A percentile compares a stretch with the other conserved stretches of the same genome.
These are phyloP conservation scores for Berkeleyomyces basicola DNA, from an alignment of 2,329 filamentous ascomycete genomes.

Conservation along the genomic window DNA sequence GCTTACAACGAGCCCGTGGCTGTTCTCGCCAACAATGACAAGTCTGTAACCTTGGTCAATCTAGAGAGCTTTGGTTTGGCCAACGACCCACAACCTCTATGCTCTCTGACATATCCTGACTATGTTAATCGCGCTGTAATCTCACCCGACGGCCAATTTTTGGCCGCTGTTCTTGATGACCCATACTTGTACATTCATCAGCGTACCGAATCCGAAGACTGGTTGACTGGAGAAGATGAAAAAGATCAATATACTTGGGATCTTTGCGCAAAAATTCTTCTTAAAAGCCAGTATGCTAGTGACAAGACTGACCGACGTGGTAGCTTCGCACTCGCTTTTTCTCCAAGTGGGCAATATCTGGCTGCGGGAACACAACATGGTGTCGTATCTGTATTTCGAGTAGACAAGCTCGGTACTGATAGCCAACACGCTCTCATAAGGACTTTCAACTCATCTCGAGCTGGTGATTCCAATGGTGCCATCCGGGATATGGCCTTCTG, in stretches of 20 bases:
- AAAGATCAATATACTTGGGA: slow-evolving; percentile 32
- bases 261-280: slow-evolving; percentile 32
- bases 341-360: slow-evolving; percentile 50
- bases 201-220: slow-evolving; percentile 26
- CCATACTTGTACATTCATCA: slow-evolving; percentile 73
- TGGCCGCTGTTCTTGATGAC: slow-evolving; percentile 77
- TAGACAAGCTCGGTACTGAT: slow-evolving; percentile 28
- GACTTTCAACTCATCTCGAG: slow-evolving; percentile 61
- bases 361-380: slow-evolving; percentile 70
- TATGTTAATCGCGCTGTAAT: slow-evolving; percentile 90
- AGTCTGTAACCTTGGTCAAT: slow-evolving; percentile 69
- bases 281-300: slow-evolving; percentile 39
- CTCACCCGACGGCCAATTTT: slow-evolving; percentile 66
- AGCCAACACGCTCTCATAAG: slow-evolving; percentile 48
- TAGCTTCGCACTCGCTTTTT: slow-evolving; percentile 68
- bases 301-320: slow-evolving; percentile 42
- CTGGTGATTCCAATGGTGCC: slow-evolving; percentile 54
- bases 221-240: slow-evolving; percentile 4
- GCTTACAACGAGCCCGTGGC: slow-evolving; percentile 42
- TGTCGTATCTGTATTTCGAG: slow-evolving; percentile 59
- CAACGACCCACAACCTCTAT: slow-evolving; percentile 39
- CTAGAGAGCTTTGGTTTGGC: slow-evolving; percentile 40
- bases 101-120: slow-evolving; percentile 58
- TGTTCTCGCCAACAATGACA: slow-evolving; percentile 79
- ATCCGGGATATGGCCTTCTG: slow-evolving; percentile 86